Evolutionary conservation across 306 rosid genomes (phyloP).

Genomic region (Alnus glutinosa): DNA sequence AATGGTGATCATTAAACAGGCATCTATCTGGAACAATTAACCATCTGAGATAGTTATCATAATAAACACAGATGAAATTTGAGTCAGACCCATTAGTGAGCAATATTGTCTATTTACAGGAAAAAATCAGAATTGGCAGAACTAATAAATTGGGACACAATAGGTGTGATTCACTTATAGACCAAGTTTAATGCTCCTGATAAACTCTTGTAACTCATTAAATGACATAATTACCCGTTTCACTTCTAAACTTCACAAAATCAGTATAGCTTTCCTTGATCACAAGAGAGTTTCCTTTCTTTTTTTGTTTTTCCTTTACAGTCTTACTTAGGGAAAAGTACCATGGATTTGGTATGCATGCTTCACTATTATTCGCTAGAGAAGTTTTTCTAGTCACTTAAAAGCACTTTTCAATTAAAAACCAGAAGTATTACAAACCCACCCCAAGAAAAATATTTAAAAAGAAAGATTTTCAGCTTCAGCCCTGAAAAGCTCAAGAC

Average conservation of each 20-base stretch:
- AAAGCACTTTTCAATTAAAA: background rate
- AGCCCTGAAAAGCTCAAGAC: background rate
- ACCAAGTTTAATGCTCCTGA: background rate
- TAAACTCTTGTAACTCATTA: background rate
- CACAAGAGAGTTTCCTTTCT: background rate
- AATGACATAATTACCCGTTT: background rate
- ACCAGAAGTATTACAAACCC: background rate
- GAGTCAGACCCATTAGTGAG: background rate
- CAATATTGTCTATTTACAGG: background rate
- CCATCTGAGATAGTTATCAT: background rate
- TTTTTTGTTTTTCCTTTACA: background rate
- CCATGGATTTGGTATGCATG: background rate
- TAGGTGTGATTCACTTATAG: background rate
- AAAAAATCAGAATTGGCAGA: constrained; percentile 3
- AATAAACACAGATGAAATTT: background rate
- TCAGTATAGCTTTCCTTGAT: background rate
- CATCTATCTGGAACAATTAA: background rate
- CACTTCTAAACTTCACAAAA: background rate
- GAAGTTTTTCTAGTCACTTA: background rate
- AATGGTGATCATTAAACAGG: background rate
- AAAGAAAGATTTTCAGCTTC: background rate
- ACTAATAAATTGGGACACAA: constrained; percentile 1
- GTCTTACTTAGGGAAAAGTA: background rate
- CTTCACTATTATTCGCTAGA: background rate
- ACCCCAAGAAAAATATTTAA: background rate